Percentiles rank a stretch among this genome's conserved stretches.
Conservation (phyloP, 1,139 yeast species). For the Waltiozyma sp. region DNA sequence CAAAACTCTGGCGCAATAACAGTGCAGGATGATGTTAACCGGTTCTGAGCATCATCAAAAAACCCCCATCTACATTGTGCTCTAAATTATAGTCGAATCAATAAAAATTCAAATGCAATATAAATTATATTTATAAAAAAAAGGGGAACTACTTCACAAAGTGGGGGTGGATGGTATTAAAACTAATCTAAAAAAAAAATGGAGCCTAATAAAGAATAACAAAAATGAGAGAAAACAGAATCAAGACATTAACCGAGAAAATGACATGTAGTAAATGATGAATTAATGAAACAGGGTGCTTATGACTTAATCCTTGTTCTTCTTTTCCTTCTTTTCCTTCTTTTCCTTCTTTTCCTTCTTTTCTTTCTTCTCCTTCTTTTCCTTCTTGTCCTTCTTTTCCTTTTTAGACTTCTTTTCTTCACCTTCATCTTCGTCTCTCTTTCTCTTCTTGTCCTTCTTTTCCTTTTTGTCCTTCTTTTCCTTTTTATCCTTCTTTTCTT, state of each 20-base stretch:
- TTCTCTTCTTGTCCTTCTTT: conserved; percentile 32
- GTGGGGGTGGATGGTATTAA: not conserved
- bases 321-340: conserved; percentile 13
- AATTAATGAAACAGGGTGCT: not conserved
- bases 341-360: conserved; percentile 16
- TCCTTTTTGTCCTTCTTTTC: conserved; percentile 38
- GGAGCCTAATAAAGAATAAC: not conserved
- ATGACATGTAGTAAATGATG: not conserved
- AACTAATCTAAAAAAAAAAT: not conserved
- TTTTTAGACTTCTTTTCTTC: conserved; percentile 18
- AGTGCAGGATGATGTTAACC: no score
- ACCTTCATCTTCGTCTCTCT: conserved; percentile 1
- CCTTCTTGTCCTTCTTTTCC: conserved; percentile 28
- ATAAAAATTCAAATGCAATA: not conserved
- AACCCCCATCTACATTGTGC: no score
- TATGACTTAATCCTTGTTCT: conserved; percentile 6
- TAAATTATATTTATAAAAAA: not conserved
- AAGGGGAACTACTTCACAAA: not conserved
- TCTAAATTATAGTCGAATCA: no score
- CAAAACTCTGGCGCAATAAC: no score
- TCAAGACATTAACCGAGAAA: not conserved
- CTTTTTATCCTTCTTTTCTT: conserved; percentile 32
- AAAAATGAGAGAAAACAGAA: not conserved
- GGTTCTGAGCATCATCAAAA: no score
- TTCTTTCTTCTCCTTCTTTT: conserved; percentile 26